Percentiles rank a stretch among this genome's conserved stretches.
Evolutionary conservation across 192 early-diverging fungal species (phyloP).

Genomic region (Podila minutissima): DNA sequence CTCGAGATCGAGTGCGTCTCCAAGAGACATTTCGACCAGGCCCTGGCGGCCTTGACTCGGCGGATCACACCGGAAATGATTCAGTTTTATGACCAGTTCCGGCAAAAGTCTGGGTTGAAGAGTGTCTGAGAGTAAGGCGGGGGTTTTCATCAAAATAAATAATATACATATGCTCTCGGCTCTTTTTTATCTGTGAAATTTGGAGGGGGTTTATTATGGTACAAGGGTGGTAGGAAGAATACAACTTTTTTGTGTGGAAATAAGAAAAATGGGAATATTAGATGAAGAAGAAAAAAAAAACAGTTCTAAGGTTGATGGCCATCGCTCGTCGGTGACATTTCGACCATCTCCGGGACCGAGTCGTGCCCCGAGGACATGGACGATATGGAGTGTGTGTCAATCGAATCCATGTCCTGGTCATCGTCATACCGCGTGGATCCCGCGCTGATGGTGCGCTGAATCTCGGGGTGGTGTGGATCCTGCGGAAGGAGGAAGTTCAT

Average conservation of each 20-base stretch:
- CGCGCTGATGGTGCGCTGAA: conserved; percentile 6
- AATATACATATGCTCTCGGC: no score
- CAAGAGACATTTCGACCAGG: conserved; percentile 72
- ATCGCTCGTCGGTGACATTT: conserved; percentile 17
- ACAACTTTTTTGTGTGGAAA: not conserved
- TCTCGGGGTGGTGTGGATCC: not conserved
- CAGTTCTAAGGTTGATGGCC: not conserved
- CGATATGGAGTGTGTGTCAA: conserved; percentile 40
- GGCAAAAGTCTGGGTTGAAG: conserved; percentile 58
- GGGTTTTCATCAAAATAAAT: no score
- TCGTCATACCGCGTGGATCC: conserved; percentile 39
- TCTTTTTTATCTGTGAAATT: not conserved
- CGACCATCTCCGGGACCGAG: conserved; percentile 41
- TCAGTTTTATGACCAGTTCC: conserved; percentile 85
- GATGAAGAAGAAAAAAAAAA: not conserved
- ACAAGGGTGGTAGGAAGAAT: not conserved
- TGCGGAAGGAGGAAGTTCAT: not conserved
- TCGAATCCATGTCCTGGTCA: conserved; percentile 48
- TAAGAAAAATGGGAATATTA: not conserved
- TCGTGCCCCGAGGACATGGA: conserved; percentile 51
- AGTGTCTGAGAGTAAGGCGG: conserved; percentile 41
- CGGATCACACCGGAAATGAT: conserved; percentile 94
- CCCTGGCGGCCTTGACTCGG: conserved; percentile 66
- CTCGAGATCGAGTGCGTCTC: conserved; percentile 57
- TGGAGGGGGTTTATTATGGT: not conserved